These are phyloP conservation scores for Hypoxylon perforatum DNA, from an alignment of 495 filamentous ascomycete genomes.

Conservation along the genomic window DNA sequence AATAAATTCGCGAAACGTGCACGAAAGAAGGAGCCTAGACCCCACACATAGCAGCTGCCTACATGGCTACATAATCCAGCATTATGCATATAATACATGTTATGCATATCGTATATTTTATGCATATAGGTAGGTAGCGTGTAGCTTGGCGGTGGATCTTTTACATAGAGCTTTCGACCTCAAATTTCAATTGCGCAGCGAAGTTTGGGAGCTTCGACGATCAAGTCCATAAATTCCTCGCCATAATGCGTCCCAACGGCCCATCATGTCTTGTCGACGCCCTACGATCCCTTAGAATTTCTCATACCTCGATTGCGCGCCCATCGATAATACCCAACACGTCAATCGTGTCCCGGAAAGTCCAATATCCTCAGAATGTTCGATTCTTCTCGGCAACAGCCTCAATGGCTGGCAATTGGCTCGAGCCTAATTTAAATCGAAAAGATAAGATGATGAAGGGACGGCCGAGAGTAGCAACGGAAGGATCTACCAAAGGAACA, in stretches of 20 bases:
- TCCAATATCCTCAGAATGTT: constrained; percentile 47
- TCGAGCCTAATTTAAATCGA: constrained; percentile 78
- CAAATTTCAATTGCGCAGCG: constrained; percentile 20
- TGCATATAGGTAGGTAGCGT: constrained; percentile 14
- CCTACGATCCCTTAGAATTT: constrained; percentile 56
- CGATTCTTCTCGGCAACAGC: constrained; percentile 82
- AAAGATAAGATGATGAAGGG: constrained; percentile 91
- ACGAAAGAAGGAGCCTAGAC: constrained; percentile 17
- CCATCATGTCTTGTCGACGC: constrained; percentile 54
- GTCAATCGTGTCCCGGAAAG: constrained; percentile 25
- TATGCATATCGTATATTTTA: not conserved
- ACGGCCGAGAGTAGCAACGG: constrained; percentile 85
- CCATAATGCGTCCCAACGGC: constrained; percentile 54
- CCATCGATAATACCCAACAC: constrained; percentile 46
- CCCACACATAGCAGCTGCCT: constrained; percentile 4
- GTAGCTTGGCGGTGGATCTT: constrained; percentile 21
- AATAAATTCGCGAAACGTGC: constrained; percentile 28
- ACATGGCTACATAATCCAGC: no score
- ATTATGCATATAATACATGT: not conserved
- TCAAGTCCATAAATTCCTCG: constrained; percentile 1
- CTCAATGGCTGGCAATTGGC: constrained; percentile 72
- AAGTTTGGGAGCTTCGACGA: constrained; percentile 14
- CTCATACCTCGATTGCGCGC: constrained; percentile 42
- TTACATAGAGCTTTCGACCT: constrained; percentile 15
- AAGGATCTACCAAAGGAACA: constrained; percentile 89